Base-by-base conservation (phyloP, 208 protist genomes). In the Leishmania amazonensis region DNA sequence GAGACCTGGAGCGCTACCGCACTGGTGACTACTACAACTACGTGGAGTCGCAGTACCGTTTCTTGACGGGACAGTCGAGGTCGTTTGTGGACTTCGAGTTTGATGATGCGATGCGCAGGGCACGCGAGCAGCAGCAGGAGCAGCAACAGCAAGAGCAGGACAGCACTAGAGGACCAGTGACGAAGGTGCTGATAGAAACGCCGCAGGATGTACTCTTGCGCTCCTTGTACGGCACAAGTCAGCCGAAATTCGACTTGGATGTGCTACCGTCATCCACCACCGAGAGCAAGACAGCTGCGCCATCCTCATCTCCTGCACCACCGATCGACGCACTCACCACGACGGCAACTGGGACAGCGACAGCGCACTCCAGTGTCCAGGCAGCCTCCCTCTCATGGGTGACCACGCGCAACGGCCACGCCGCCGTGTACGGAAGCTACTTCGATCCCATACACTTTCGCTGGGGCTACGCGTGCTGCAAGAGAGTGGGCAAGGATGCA, bases 391-490 rank as follows among this genome's bases (percentile, higher is more conserved):
- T 75, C 15, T 49, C 73, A n/a, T 85, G 83, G 83, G 70, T 80
- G 76, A 75, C 84, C 11, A 86, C 68, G 64, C 78, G 47, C 81
- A 91, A 90, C 74, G 91, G 91, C 42, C 94, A 97, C 79, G 11
- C 54, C n/a, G 81, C 45, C 54, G 86, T 88, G 15, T 97, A 88
- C 71, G 94, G 94, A 54, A 96, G 93, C 77, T 96, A 93, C 67
- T 96, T 96, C 75, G 91, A 96, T 53, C 40, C 85, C 11, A 57
- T 77, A 28, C 75, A 45, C 31, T 95, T 93, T 75, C 51, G 38
- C 3, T 97, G 95, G 93, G 95, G 93, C 13, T 97, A 96, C 81
- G 82, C 87, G 79, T 97, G 95, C 84, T 97, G 95, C 76, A 84
- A 84, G 38, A 77, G 77, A 1, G 78, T 88, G 21, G 88, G 79